These are phyloP conservation scores for Berkeleyomyces rouxiae DNA, from an alignment of 2,329 filamentous ascomycete genomes.

Conservation along the genomic window DNA sequence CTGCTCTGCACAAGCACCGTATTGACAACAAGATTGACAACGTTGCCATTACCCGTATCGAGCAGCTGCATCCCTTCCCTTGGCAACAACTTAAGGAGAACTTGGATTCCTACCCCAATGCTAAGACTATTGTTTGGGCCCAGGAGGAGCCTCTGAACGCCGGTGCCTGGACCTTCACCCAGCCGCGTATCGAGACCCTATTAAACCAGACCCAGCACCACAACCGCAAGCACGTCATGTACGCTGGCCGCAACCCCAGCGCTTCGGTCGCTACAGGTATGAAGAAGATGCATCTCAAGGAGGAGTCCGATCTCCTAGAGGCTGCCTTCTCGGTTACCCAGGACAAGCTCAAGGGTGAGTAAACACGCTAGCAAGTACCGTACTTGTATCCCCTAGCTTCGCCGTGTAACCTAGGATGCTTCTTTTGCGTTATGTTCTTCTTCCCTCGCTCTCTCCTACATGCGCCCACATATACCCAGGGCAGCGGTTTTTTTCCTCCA, in stretches of 20 bases:
- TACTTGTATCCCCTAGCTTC: too few species aligned
- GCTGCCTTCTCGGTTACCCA: slow-evolving; percentile 47
- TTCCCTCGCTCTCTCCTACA: neutral
- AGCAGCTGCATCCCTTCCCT: slow-evolving; percentile 97
- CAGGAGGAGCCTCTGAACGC: slow-evolving; percentile 98
- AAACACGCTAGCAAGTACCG: slow-evolving; percentile 16
- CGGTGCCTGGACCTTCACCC: slow-evolving; percentile 91
- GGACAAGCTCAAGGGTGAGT: slow-evolving; percentile 54
- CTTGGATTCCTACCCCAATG: slow-evolving; percentile 91
- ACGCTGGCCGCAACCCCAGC: slow-evolving; percentile 84
- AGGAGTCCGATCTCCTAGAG: slow-evolving; percentile 71
- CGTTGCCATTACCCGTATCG: slow-evolving; percentile 84
- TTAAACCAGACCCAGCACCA: slow-evolving; percentile 87
- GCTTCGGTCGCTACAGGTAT: slow-evolving; percentile 86
- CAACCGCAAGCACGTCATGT: slow-evolving; percentile 90
- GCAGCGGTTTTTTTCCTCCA: neutral
- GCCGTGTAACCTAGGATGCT: neutral
- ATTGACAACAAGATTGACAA: slow-evolving; percentile 73
- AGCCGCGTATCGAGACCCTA: slow-evolving; percentile 91
- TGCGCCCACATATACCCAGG: neutral
- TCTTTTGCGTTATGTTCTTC: neutral
- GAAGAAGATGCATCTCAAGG: slow-evolving; percentile 76
- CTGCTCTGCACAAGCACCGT: slow-evolving; percentile 79
- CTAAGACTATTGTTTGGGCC: slow-evolving; percentile 90
- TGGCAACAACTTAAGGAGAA: slow-evolving; percentile 96